Evolutionary conservation across 1,284 basidiomycete genomes (phyloP), one percentile per base, ranked within the genome.

Genomic region (Ceratobasidium sp.): DNA sequence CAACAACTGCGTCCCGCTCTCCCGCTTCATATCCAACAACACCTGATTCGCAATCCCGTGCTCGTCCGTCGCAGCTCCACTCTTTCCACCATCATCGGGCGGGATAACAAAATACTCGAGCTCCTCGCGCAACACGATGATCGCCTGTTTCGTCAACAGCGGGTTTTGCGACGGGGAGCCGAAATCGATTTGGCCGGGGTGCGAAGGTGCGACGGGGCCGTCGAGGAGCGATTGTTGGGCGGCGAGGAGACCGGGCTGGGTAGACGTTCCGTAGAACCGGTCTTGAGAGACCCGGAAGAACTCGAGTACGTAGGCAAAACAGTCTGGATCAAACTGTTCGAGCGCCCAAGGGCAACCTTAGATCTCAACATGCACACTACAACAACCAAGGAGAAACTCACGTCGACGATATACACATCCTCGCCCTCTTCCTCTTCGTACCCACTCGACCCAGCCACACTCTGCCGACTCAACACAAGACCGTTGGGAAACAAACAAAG

Each of bases 71-170:
- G 78, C 77, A 8, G 86, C 83, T 24, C 87, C 87, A 22, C 81
- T 81, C 53, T 68, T 74, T 14, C 68, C 71, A 61, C 76, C 61
- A 53, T 86, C 84, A 78, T 88, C 89, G n/a, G 92, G 90, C 1
- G 96, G 94, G 77, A 99, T 98, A 46, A 94, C 91, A 80, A 99
- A 99, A 83, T 98, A 99, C 82, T 99, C 98, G 72, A 99, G 88
- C 83, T 99, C 97, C 82, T 99, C 97, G 46, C 97, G 89, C 63
- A 99, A 88, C 34, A 99, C 97, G 78, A 99, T 99, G 81, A 99
- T 98, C 48, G 98, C 96, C 83, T 99, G 98, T 84, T 98, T 98
- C 68, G 91, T 90, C 75, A 98, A 87, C 53, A 99, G 86, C 0
- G 97, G 97, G 80, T 98, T 98, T 81, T 95, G 93, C 76, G 88